Base-by-base conservation (phyloP, 176 grass and related monocot genomes). In the Eragrostis nindensis region DNA sequence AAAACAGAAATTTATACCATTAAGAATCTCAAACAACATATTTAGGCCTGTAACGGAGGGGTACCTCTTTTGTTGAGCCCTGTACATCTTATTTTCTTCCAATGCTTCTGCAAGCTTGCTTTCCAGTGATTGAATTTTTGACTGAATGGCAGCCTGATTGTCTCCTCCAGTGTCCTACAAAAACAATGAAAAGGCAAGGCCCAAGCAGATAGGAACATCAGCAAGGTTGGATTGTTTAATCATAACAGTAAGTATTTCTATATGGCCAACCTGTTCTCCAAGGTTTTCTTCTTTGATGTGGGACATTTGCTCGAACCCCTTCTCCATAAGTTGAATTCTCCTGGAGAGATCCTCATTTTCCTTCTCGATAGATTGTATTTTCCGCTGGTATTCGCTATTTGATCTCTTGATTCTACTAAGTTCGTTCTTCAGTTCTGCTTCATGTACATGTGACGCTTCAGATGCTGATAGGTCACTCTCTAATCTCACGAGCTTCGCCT, bases 401-500 rank as follows among this genome's bases (percentile, higher is more conserved):
- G 90, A 85, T 87, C 92, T 92, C 73, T 91, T 99, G 59, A 95
- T 88, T 69, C 88, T 89, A 70, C 86, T 91, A 86, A 99, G 85
- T 75, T 95, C 90, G 7, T 95, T 95, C 86, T 89, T 99, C 70
- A 99, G 74, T 77, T 99, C 96, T 87, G 86, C 82, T 78, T 93
- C 96, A 87, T 93, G 86, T 46, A 82, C 92, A 87, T 86, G 85
- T n/a, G 96, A 86, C 73, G 90, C 92, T 86, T 89, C 96, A 41
- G 89, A 91, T 67, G 85, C 70, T 49, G 91, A 90, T 64, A 90
- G 86, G 85, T 99, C 91, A 89, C 88, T 99, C 87, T 99, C 89
- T 74, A 99, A 56, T 73, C 93, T 92, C 79, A 93, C 61, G 49
- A 99, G 87, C 71, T 95, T 99, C 80, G 91, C 93, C 76, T 99